A percentile compares a stretch with the other conserved stretches of the same genome.
These are phyloP conservation scores for Leishmania turanica DNA, from an alignment of 208 protist genomes.

Conservation along the genomic window DNA sequence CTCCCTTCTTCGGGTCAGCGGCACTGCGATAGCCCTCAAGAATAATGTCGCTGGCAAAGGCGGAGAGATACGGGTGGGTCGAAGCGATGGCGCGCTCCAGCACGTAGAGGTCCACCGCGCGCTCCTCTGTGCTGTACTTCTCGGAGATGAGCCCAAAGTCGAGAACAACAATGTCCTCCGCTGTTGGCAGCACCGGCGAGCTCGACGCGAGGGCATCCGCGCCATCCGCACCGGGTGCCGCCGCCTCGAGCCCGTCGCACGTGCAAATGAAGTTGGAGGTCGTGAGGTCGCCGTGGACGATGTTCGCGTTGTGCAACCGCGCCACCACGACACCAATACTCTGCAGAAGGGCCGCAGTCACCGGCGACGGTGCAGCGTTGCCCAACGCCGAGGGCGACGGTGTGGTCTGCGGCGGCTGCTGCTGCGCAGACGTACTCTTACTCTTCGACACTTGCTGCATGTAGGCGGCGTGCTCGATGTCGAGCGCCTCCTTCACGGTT, in stretches of 20 bases:
- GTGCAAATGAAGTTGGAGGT: conserved; percentile 96
- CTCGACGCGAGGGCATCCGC: not conserved
- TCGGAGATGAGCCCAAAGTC: conserved; percentile 97
- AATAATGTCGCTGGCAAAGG: conserved; percentile 33
- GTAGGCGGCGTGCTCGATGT: conserved; percentile 30
- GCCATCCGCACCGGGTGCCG: not conserved
- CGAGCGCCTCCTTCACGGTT: conserved; percentile 71
- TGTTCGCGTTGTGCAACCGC: conserved; percentile 87
- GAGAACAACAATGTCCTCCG: conserved; percentile 85
- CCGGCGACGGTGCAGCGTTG: conserved; percentile 18
- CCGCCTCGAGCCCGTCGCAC: not conserved
- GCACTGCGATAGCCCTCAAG: conserved; percentile 62
- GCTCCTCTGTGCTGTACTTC: conserved; percentile 93
- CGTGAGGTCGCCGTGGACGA: conserved; percentile 98
- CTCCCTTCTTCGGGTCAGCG: conserved; percentile 53
- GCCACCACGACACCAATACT: conserved; percentile 91
- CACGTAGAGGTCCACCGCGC: conserved; percentile 98
- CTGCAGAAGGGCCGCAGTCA: conserved; percentile 41
- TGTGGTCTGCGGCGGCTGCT: not conserved
- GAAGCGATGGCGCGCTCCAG: conserved; percentile 96
- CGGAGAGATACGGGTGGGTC: conserved; percentile 90
- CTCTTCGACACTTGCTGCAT: not conserved
- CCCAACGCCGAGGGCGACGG: conserved; percentile 22
- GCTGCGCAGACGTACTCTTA: not conserved
- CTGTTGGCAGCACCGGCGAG: conserved; percentile 4